Evolutionary conservation across 2,329 filamentous ascomycete genomes (phyloP), one percentile per base, ranked within the genome.

Genomic region (Fragosphaeria purpurea): DNA sequence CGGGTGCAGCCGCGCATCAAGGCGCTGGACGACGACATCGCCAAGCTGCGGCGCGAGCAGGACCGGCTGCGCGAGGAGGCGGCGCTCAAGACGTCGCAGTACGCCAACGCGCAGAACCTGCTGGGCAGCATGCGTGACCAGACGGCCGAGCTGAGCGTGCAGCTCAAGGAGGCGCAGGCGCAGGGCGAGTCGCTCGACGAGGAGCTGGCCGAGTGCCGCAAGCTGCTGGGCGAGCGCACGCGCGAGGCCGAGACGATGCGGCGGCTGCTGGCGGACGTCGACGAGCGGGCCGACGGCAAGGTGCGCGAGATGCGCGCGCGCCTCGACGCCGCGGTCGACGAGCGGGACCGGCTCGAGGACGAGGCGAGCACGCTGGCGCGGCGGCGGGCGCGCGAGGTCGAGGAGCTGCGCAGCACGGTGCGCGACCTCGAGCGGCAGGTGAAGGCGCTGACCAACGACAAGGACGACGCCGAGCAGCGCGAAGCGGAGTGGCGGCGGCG

Each of bases 161-260:
- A 96, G 68, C 85, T 96, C 67, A 95, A 93, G 66, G 93, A 98
- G 67, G 81, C 86, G 1, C 82, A 86, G 54, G 80, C 84, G 46
- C 83, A 88, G 57, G 85, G 83, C 40, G 90, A 96, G 61, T 86
- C 83, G 52, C 72, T 97, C 0, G 91, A 96, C 61, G 93, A 98
- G 67, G 93, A 98, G 65, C 75, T 97, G 1, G 80, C 82, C 1
- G 93, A 98, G 66, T 85, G 89, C 4, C 89, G 95, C 63, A 80
- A 88, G 52, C 77, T 96, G 54, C 76, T 98, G 2, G 82, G 80
- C 48, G 93, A 98, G 66, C 83, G 93, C 32, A 91, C 88, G 4
- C 81, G 93, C 42, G 93, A 98, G 67, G 87, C 83, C 32, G 91
- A 97, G 70, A 96, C 88, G 1, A 97, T 98, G 90, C 82, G 93